phyloP scores from a whole-genome alignment of 163 green algal genomes.

The Trebouxiophyceae sp. region DNA sequence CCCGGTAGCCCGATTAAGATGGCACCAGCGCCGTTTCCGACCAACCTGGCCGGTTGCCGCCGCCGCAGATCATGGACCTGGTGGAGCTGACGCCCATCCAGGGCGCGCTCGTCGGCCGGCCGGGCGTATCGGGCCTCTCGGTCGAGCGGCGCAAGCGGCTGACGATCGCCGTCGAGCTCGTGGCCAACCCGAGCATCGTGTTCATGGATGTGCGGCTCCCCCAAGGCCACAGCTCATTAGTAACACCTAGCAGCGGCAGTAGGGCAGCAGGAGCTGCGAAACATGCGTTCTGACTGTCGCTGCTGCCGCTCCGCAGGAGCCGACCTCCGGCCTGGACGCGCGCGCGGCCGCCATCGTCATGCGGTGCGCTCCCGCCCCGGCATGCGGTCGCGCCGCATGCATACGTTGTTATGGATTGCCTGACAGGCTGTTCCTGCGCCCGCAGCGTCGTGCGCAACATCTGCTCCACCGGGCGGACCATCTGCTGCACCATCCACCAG shows the following conservation, averaged over 20 bases:
- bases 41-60: no score
- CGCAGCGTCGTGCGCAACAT: constrained; percentile 21
- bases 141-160: constrained; percentile 27
- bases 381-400: no score
- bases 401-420: no score
- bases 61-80: constrained; percentile 34
- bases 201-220: constrained; percentile 48
- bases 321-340: constrained; percentile 64
- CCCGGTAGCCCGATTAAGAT: no score
- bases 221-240: not conserved
- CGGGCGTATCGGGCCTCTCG: constrained; percentile 24
- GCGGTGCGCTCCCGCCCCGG: constrained; percentile 47
- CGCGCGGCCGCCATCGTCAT: constrained; percentile 75
- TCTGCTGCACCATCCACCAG: constrained; percentile 27
- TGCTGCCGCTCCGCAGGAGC: constrained; percentile 21
- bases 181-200: constrained; percentile 45
- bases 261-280: not conserved
- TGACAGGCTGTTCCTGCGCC: no score
- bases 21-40: no score
- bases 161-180: constrained; percentile 46
- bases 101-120: constrained; percentile 32
- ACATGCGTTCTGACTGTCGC: not conserved
- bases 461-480: constrained; percentile 8
- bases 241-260: no score
- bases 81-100: constrained; percentile 52